Base-by-base conservation (phyloP, 495 filamentous ascomycete genomes). In the Talaromyces adpressus region DNA sequence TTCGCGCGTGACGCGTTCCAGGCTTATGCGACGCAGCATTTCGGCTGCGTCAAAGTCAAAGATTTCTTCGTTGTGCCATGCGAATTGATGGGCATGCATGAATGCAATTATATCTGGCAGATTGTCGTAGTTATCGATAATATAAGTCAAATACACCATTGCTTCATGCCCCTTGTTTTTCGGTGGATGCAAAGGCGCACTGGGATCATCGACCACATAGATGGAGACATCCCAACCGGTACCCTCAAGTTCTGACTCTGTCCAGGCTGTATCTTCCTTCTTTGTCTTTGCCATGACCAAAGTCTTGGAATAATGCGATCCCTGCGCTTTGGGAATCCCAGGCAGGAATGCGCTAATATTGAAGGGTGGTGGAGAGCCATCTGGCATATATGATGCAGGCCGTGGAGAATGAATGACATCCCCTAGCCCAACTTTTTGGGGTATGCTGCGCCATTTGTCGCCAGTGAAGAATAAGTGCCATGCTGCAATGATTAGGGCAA, bases 81-180 rank as follows among this genome's bases (percentile, higher is more conserved):
- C 80, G 39, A 67, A 80, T 61, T 85, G 82, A 63, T 91, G 87
- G 6, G 83, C 78, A 65, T 92, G 89, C 76, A 87, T 87, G 71
- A 92, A 89, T 53, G 90, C 81, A 18, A 83, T 71, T 65, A 90
- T 76, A 62, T 91, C 89, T 6, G 88, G 84, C 4, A 91, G 75
- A 4, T 79, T 63, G 61, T 90, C 81, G 73, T 91, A 92, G 71
- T 87, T 81, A 68, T 91, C 87, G 69, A 89, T 83, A 65, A 91
- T 82, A 66, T 87, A 91, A 57, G 82, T 87, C 59, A 90, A 75
- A 69, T 92, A 92, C 8, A 88, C 79, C 79, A 91, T 87, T 14
- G 87, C 89, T 70, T 93, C 89, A 66, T 91, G 84, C 11, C 89
- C 90, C 71, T 91, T 91, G 67, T 90, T 90, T 65, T 82, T 81